Conservation (phyloP, 768 basidiomycete genomes). For the Tylopilus sp. region DNA sequence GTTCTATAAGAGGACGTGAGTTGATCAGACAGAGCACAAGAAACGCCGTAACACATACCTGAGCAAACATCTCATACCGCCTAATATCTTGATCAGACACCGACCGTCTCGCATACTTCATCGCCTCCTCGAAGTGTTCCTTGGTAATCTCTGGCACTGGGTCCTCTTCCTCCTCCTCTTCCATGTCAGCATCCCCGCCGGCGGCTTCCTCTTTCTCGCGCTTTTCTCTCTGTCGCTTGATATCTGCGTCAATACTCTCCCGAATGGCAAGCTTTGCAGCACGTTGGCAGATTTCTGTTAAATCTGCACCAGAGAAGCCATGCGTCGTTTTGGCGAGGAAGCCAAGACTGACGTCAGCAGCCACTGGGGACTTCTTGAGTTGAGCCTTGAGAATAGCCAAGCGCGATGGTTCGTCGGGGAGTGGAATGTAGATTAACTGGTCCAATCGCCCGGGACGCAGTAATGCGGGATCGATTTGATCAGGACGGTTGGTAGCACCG, state of each 20-base stretch:
- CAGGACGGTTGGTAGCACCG: conserved; percentile 94
- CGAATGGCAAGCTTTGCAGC: conserved; percentile 97
- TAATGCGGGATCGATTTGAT: conserved; percentile 91
- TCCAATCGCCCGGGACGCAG: conserved; percentile 98
- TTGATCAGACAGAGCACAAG: background rate
- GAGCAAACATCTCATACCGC: conserved; percentile 97
- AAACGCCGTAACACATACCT: conserved; percentile 43
- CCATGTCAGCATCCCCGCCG: conserved; percentile 69
- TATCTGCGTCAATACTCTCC: conserved; percentile 91
- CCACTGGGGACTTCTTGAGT: conserved; percentile 89
- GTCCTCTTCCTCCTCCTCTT: conserved; percentile 68
- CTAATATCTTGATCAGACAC: conserved; percentile 96
- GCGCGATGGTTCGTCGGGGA: conserved; percentile 92
- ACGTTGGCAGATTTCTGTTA: conserved; percentile 99
- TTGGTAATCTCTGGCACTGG: conserved; percentile 86
- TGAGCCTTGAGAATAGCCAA: conserved; percentile 87
- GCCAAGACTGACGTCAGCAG: conserved; percentile 72
- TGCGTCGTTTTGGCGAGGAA: conserved; percentile 93
- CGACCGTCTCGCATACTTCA: conserved; percentile 95
- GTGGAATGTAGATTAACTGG: conserved; percentile 98
- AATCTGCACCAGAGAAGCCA: conserved; percentile 98
- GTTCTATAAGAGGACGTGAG: conserved; percentile 46
- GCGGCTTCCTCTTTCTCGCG: conserved; percentile 72
- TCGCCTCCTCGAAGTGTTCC: conserved; percentile 98
- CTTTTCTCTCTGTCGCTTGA: conserved; percentile 73